phyloP scores from a whole-genome alignment of 2,329 filamentous ascomycete genomes.

The Fusarium heterosporum region DNA sequence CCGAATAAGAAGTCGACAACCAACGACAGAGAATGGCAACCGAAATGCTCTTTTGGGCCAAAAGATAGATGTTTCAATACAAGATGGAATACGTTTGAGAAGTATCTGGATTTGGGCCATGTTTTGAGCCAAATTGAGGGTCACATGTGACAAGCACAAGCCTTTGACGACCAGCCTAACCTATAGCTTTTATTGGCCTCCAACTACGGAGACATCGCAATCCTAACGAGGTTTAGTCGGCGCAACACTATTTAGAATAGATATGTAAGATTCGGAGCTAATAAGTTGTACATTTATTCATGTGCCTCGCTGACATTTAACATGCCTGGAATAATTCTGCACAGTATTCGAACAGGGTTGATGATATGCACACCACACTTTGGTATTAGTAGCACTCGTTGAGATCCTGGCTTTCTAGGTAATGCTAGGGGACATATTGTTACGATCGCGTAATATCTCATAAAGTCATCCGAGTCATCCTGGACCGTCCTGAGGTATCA shows the following conservation, averaged over 20 bases:
- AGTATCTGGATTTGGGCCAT: slow-evolving; percentile 18
- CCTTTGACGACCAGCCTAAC: slow-evolving; percentile 30
- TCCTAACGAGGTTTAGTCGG: slow-evolving; percentile 15
- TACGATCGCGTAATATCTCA: no score
- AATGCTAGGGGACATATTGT: no score
- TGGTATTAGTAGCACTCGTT: no score
- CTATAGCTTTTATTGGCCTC: slow-evolving; percentile 26
- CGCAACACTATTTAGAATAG: background rate
- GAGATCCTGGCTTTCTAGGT: no score
- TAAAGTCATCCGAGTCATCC: no score
- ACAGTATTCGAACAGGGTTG: background rate
- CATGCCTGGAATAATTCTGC: background rate
- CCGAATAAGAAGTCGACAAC: background rate
- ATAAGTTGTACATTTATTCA: background rate
- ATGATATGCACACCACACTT: no score
- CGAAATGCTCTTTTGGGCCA: background rate
- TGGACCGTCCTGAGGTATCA: no score
- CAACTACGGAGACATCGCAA: background rate
- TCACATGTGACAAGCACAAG: slow-evolving; percentile 41
- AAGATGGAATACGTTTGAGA: background rate
- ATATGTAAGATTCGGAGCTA: background rate
- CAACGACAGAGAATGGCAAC: background rate
- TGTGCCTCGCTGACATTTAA: background rate
- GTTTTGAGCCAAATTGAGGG: slow-evolving; percentile 20
- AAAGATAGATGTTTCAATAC: background rate